Conservation (phyloP, 2,329 filamentous ascomycete genomes). For the Cladophialophora carrionii region DNA sequence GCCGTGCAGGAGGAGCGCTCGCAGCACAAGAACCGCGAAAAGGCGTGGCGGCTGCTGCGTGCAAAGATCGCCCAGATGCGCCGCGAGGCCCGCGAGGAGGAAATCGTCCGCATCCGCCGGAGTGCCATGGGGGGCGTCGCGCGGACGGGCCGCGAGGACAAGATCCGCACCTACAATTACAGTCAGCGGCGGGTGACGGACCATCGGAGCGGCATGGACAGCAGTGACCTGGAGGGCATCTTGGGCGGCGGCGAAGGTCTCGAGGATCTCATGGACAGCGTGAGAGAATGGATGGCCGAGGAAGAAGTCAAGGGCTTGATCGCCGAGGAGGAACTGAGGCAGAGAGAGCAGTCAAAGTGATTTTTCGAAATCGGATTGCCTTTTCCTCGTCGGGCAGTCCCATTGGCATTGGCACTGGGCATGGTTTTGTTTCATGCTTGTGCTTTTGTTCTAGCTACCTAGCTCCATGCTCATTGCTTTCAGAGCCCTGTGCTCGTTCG, state of each 20-base stretch:
- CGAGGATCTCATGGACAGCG: constrained; percentile 76
- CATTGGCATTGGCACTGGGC: background rate
- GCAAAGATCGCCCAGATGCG: constrained; percentile 78
- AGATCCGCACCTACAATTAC: constrained; percentile 90
- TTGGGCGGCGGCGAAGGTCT: constrained; percentile 73
- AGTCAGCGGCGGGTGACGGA: constrained; percentile 81
- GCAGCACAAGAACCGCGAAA: constrained; percentile 84
- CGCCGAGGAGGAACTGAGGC: constrained; percentile 61
- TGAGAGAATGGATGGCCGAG: constrained; percentile 73
- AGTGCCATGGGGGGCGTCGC: constrained; percentile 76
- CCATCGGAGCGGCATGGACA: constrained; percentile 77
- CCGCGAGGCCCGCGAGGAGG: constrained; percentile 80
- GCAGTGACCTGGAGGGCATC: constrained; percentile 80
- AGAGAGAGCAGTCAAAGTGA: constrained; percentile 24
- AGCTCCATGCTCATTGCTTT: background rate
- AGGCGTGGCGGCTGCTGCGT: constrained; percentile 82
- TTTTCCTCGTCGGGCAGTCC: background rate
- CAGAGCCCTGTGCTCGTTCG: background rate
- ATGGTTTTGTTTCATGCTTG: constrained; percentile 2
- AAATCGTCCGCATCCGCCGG: constrained; percentile 72
- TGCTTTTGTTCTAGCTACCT: background rate
- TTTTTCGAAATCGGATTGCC: background rate
- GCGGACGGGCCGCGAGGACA: constrained; percentile 85
- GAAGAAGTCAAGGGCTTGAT: constrained; percentile 74
- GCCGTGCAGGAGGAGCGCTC: constrained; percentile 91